These are phyloP conservation scores for Podosphaera fusca DNA, from an alignment of 2,329 filamentous ascomycete genomes.

Conservation along the genomic window DNA sequence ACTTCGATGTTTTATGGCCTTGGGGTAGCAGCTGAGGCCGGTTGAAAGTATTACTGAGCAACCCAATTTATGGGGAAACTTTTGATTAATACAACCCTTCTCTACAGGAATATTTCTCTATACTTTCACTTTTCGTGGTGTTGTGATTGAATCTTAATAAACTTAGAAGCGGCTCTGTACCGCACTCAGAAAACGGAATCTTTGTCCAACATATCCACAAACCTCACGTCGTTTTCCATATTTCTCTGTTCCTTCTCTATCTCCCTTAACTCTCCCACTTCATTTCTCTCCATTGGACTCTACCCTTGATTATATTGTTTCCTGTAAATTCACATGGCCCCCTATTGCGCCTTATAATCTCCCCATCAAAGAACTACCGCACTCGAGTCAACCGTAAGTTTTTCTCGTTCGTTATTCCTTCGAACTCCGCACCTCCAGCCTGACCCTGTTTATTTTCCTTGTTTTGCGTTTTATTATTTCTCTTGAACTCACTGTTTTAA, in stretches of 20 bases:
- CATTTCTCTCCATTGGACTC: background rate
- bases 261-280: background rate
- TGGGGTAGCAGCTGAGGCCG: too few species aligned
- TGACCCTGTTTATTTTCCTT: slow-evolving; percentile 7
- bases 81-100: too few species aligned
- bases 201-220: background rate
- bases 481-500: background rate
- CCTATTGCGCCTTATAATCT: background rate
- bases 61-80: too few species aligned
- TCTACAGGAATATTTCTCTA: background rate
- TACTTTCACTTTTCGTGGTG: background rate
- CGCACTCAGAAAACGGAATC: background rate
- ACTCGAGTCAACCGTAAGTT: background rate
- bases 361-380: background rate
- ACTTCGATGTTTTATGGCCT: too few species aligned
- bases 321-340: background rate
- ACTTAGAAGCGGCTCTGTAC: background rate
- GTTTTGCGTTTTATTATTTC: slow-evolving; percentile 17
- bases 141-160: background rate
- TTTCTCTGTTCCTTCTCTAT: background rate
- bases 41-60: too few species aligned
- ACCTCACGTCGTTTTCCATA: background rate
- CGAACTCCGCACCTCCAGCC: background rate
- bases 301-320: background rate
- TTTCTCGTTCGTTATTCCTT: background rate